A percentile compares a stretch with the other conserved stretches of the same genome.
These are phyloP conservation scores for Dictyostelium discoideum DNA, from an alignment of 78 protist species.

Conservation along the genomic window DNA sequence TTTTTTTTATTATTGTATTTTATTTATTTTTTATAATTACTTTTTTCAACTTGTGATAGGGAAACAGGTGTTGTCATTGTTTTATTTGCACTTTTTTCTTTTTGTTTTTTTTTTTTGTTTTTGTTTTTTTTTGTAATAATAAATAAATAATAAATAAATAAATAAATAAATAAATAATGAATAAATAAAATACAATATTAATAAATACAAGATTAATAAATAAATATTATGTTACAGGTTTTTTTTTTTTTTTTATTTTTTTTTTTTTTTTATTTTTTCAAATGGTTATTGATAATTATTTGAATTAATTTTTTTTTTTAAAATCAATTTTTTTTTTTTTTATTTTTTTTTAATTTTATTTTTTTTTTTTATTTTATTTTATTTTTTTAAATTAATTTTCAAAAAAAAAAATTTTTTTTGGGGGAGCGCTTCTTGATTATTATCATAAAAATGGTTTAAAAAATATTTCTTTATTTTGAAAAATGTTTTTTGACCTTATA, in stretches of 20 bases:
- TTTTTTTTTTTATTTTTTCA: no score
- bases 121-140: not conserved
- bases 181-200: not conserved
- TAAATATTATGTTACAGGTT: not conserved
- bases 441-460: not conserved
- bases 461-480: no score
- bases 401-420: not conserved
- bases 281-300: no score
- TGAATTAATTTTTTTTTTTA: not conserved
- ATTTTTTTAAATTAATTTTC: no score
- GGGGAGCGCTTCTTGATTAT: not conserved
- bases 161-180: no score
- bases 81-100: no score
- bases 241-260: no score
- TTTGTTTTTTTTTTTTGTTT: no score
- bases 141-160: no score
- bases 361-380: no score
- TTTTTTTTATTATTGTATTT: not conserved
- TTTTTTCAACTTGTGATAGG: not conserved
- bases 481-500: not conserved
- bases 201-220: not conserved
- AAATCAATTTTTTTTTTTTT: no score
- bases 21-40: not conserved
- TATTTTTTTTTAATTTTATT: no score
- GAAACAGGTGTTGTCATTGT: not conserved